These are phyloP conservation scores for Hirschioporus abietinus DNA, from an alignment of 768 basidiomycete species.

Conservation along the genomic window DNA sequence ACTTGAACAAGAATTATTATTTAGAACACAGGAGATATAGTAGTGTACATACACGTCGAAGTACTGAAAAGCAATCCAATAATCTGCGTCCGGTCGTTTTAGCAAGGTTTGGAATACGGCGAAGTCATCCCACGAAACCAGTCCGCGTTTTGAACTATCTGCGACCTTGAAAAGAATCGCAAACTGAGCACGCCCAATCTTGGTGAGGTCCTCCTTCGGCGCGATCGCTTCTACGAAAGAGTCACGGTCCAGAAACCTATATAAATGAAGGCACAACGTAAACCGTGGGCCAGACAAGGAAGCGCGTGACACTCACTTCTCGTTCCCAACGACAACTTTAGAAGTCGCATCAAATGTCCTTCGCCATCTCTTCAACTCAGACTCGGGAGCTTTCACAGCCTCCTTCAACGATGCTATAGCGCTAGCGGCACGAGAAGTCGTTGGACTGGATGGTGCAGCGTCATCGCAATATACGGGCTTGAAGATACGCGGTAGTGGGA, in stretches of 20 bases:
- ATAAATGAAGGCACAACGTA: constrained; percentile 14
- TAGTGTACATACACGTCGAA: constrained; percentile 77
- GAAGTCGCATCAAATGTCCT: constrained; percentile 84
- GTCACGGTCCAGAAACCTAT: constrained; percentile 79
- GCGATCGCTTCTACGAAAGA: constrained; percentile 95
- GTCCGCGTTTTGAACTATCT: constrained; percentile 67
- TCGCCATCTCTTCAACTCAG: constrained; percentile 83
- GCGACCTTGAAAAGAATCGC: constrained; percentile 87
- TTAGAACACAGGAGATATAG: constrained; percentile 3
- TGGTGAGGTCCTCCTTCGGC: constrained; percentile 76
- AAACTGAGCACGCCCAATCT: constrained; percentile 85
- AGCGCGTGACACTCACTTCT: constrained; percentile 57
- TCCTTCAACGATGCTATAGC: constrained; percentile 61
- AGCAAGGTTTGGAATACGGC: constrained; percentile 90
- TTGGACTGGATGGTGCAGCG: constrained; percentile 28
- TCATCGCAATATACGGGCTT: constrained; percentile 54
- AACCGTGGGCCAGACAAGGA: constrained; percentile 7
- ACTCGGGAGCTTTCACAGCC: constrained; percentile 69
- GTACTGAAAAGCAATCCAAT: constrained; percentile 94
- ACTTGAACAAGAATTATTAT: constrained; percentile 33
- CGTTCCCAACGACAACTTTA: constrained; percentile 61
- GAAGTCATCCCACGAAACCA: constrained; percentile 94
- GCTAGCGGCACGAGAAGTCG: constrained; percentile 38
- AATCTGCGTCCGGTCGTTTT: constrained; percentile 94
- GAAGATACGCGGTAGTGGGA: constrained; percentile 37